Conservation (phyloP, 2,329 filamentous ascomycete genomes). For the Hypoxylon sp. region DNA sequence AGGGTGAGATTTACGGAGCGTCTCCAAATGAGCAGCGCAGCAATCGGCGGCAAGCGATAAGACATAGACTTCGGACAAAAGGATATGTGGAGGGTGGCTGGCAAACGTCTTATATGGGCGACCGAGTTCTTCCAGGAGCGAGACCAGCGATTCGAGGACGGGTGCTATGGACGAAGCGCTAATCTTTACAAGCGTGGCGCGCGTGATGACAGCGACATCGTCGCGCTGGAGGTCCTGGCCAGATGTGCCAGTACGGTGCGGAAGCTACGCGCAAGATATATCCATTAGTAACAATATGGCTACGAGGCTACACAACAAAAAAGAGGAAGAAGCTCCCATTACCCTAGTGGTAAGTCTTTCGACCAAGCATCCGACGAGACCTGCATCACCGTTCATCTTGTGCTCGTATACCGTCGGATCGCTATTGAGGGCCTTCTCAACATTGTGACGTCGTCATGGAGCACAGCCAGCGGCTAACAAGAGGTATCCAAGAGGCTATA, state of each 20-base stretch:
- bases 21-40: slow-evolving; percentile 73
- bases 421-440: slow-evolving; percentile 52
- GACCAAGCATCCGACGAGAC: slow-evolving; percentile 73
- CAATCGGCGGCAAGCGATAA: slow-evolving; percentile 75
- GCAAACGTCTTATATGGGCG: slow-evolving; percentile 67
- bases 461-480: slow-evolving; percentile 35
- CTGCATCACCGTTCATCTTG: slow-evolving; percentile 72
- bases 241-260: slow-evolving; percentile 73
- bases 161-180: slow-evolving; percentile 67
- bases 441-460: slow-evolving; percentile 56
- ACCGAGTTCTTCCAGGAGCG: slow-evolving; percentile 71
- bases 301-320: slow-evolving; percentile 26
- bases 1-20: slow-evolving; percentile 55
- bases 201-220: slow-evolving; percentile 73
- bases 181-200: slow-evolving; percentile 73
- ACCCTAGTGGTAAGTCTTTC: slow-evolving; percentile 75
- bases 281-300: slow-evolving; percentile 39
- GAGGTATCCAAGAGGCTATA: slow-evolving; percentile 24
- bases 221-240: slow-evolving; percentile 72
- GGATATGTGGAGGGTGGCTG: slow-evolving; percentile 71
- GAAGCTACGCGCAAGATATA: slow-evolving; percentile 64
- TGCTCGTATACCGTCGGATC: slow-evolving; percentile 54
- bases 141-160: slow-evolving; percentile 71
- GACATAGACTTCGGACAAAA: slow-evolving; percentile 76
- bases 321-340: slow-evolving; percentile 47